Conservation (phyloP, 202 grass and related monocot genomes). For the Setaria viridis region DNA sequence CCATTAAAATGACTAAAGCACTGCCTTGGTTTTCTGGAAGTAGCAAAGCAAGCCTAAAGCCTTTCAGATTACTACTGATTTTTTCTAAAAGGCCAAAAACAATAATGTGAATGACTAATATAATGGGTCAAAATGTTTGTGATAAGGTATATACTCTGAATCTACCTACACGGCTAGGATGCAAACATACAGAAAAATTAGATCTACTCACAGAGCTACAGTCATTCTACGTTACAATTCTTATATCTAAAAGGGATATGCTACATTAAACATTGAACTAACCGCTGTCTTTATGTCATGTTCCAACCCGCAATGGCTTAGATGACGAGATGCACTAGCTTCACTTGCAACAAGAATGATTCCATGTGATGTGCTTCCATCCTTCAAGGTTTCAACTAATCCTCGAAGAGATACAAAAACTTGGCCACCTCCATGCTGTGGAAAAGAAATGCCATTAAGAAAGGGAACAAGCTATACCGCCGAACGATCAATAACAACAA, state of each 20-base stretch:
- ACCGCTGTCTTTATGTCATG: conserved; percentile 79
- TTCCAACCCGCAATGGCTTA: conserved; percentile 72
- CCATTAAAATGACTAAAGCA: not conserved
- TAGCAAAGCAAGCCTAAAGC: not conserved
- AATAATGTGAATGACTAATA: not conserved
- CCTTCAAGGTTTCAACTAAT: conserved; percentile 75
- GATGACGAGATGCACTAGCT: conserved; percentile 75
- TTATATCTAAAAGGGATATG: conserved; percentile 15
- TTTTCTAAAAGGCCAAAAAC: conserved; percentile 25
- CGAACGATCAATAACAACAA: not conserved
- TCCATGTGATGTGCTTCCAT: conserved; percentile 51
- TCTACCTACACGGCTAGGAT: conserved; percentile 15
- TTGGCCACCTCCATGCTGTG: conserved; percentile 93
- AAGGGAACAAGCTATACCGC: conserved; percentile 4
- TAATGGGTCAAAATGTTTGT: conserved; percentile 1
- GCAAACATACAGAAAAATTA: conserved; percentile 10
- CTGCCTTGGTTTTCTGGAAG: not conserved
- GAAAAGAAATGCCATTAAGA: conserved; percentile 27
- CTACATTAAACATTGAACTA: conserved; percentile 41
- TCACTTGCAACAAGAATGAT: conserved; percentile 82
- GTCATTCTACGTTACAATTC: conserved; percentile 16
- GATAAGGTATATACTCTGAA: not conserved
- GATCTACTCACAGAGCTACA: not conserved
- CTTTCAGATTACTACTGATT: not conserved
- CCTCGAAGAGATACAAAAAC: conserved; percentile 83